These are phyloP conservation scores for Geranium incanum DNA, from an alignment of 441 rosid species.

Conservation along the genomic window DNA sequence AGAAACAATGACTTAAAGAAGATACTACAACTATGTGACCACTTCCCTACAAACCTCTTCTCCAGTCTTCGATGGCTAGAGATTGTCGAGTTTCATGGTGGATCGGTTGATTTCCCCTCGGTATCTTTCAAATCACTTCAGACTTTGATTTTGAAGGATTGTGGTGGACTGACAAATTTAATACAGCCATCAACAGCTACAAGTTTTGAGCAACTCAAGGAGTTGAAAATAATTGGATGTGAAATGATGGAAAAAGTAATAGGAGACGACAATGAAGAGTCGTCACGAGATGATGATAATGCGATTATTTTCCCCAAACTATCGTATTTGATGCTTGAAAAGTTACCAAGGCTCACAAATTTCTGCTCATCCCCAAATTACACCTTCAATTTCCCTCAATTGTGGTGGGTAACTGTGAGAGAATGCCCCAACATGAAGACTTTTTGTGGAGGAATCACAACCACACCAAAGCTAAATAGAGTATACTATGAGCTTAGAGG, in stretches of 20 bases:
- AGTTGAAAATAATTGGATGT: conserved; percentile 22
- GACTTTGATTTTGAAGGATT: no score
- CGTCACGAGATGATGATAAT: not conserved
- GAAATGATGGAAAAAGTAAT: conserved; percentile 15
- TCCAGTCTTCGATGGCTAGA: no score
- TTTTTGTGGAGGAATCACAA: conserved; percentile 13
- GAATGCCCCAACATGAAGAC: conserved; percentile 24
- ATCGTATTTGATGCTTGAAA: conserved; percentile 12
- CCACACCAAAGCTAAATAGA: conserved; percentile 13
- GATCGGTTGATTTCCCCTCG: no score
- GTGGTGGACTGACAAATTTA: no score
- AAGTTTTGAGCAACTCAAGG: no score
- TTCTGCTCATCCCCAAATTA: conserved; percentile 17
- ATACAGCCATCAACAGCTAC: no score
- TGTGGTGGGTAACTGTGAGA: conserved; percentile 9
- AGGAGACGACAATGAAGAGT: not conserved
- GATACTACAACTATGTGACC: no score
- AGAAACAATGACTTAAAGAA: no score
- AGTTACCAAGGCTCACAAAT: conserved; percentile 22
- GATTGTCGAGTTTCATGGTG: no score
- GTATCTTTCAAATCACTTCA: no score
- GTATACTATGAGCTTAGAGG: not conserved
- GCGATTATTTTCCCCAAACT: conserved; percentile 21
- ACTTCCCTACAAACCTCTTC: no score
- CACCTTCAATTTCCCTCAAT: conserved; percentile 17